Conservation (phyloP, 768 basidiomycete species). For the Suillus paluster region DNA sequence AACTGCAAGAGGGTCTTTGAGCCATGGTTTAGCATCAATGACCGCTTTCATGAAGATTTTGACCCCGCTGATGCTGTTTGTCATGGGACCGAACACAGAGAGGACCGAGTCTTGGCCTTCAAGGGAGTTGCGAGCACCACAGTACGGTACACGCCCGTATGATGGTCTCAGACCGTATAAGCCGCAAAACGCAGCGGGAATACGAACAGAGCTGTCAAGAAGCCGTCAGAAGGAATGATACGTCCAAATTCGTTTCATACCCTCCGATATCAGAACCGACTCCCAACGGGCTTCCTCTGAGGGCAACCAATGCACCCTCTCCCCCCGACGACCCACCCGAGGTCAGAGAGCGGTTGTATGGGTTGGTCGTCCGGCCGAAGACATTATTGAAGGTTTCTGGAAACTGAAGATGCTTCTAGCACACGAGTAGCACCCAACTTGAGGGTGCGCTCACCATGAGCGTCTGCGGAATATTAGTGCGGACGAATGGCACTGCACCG, state of each 20-base stretch:
- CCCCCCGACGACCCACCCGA: conserved; percentile 85
- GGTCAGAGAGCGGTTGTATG: conserved; percentile 71
- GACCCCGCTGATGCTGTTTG: conserved; percentile 61
- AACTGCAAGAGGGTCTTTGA: conserved; percentile 43
- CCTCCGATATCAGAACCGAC: conserved; percentile 85
- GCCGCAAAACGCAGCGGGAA: conserved; percentile 69
- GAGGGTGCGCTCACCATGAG: conserved; percentile 53
- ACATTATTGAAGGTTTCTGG: conserved; percentile 78
- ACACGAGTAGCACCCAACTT: not conserved
- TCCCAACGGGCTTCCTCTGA: conserved; percentile 37
- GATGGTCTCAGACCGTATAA: conserved; percentile 75
- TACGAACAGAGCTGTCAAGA: conserved; percentile 62
- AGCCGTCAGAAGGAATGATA: not conserved
- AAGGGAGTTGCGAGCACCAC: conserved; percentile 51
- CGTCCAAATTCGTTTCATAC: conserved; percentile 34
- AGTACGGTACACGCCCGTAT: conserved; percentile 56
- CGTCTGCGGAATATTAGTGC: conserved; percentile 68
- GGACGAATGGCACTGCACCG: no score
- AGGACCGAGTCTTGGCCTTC: conserved; percentile 73
- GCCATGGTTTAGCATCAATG: conserved; percentile 64
- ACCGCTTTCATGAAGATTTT: conserved; percentile 70
- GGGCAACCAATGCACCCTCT: conserved; percentile 74
- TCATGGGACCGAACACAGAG: conserved; percentile 46
- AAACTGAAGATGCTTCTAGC: conserved; percentile 49
- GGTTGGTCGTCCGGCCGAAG: conserved; percentile 80